Conservation (phyloP, 306 rosid genomes). For the Quercus cerris region DNA sequence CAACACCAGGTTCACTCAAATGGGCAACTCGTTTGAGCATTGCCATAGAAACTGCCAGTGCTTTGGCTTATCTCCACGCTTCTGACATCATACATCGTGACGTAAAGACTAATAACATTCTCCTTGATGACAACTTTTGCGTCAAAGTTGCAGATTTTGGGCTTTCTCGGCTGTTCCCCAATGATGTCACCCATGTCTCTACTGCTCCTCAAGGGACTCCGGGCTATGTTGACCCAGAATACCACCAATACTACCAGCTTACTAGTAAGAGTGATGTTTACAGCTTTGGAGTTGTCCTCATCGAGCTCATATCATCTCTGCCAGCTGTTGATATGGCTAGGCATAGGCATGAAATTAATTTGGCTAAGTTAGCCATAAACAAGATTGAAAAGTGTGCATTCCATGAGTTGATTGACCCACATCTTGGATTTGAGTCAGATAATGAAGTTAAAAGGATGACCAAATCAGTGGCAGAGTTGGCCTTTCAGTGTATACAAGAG, state of each 20-base stretch:
- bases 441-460: constrained; percentile 41
- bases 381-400: constrained; percentile 41
- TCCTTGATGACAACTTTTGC: constrained; percentile 22
- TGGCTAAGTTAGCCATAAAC: constrained; percentile 46
- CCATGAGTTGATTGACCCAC: constrained; percentile 49
- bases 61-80: constrained; percentile 72
- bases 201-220: constrained; percentile 61
- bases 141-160: constrained; percentile 50
- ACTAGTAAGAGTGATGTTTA: constrained; percentile 61
- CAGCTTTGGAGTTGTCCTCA: constrained; percentile 46
- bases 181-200: constrained; percentile 54
- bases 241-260: constrained; percentile 42
- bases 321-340: constrained; percentile 29
- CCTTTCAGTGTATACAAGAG: constrained; percentile 63
- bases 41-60: constrained; percentile 54
- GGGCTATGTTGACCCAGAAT: constrained; percentile 41
- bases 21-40: constrained; percentile 47
- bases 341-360: constrained; percentile 25
- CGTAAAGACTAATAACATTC: constrained; percentile 28
- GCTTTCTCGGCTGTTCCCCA: constrained; percentile 36
- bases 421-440: constrained; percentile 58
- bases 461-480: constrained; percentile 56
- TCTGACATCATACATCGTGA: constrained; percentile 32
- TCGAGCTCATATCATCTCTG: constrained; percentile 65
- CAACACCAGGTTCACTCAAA: constrained; percentile 30